Conservation (phyloP, 2,329 filamentous ascomycete genomes). For the Alternaria ethzedia region DNA sequence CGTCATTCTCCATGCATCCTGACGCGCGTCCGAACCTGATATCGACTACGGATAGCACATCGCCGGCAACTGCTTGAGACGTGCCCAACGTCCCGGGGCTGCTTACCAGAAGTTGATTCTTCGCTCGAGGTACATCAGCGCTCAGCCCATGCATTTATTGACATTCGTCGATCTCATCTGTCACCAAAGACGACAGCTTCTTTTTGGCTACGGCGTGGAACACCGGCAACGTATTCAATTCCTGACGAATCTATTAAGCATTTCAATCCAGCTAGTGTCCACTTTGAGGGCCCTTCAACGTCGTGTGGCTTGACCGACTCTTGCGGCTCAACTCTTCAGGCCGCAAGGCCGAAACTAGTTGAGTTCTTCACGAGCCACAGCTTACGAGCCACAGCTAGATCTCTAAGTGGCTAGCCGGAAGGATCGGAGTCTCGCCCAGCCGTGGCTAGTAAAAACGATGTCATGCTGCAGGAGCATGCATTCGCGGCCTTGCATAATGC, state of each 20-base stretch:
- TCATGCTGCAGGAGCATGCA: conserved; percentile 25
- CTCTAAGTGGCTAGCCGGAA: conserved; percentile 16
- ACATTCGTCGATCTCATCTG: not conserved
- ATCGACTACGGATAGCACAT: not conserved
- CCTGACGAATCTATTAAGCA: not conserved
- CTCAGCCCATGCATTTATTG: not conserved
- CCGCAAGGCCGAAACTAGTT: conserved; percentile 10
- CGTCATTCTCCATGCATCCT: not conserved
- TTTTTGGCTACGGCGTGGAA: not conserved
- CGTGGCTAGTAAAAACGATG: conserved; percentile 10
- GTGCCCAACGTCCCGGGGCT: not conserved
- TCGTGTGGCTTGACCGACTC: conserved; percentile 2
- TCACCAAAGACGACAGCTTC: not conserved
- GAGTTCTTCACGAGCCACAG: not conserved
- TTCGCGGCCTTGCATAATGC: conserved; percentile 17
- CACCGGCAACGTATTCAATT: not conserved
- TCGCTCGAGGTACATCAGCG: not conserved
- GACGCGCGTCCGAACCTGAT: not conserved
- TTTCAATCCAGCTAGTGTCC: not conserved
- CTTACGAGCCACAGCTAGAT: conserved; percentile 2
- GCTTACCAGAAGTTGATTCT: not conserved
- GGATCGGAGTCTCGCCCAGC: conserved; percentile 23
- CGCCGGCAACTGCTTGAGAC: too few species aligned
- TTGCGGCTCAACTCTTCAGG: not conserved
- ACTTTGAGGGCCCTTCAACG: not conserved